Base-by-base conservation (phyloP, 345 rosid genomes). In the Salix caprea region DNA sequence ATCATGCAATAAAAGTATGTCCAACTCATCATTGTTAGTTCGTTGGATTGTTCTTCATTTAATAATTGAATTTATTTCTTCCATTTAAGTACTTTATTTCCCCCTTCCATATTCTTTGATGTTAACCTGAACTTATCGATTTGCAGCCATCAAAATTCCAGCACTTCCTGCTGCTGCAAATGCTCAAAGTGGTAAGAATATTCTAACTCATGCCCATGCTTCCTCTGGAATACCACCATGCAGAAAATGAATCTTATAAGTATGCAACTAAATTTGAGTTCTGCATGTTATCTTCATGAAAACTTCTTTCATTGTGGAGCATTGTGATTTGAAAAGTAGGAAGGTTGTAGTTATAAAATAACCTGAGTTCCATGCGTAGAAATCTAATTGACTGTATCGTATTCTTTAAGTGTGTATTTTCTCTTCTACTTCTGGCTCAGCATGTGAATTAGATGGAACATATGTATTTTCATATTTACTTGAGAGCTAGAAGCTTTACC, bases 121-220 rank as follows among this genome's bases (percentile, higher is more conserved):
- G 58, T 23, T 74, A 52, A 50, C 34, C 14, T 78, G 62, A 24
- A 62, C n/a, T 68, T 40, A 26, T 50, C 62, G 52, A 11, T 67
- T 70, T 83, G 84, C 90, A 93, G 99, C 92, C 77, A 78, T 91
- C 78, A 89, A 85, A 85, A 90, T 96, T 70, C 98, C 99, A 0
- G 99, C 98, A 48, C 95, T 93, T 79, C 99, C 98, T 0, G 98
- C 99, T 26, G 98, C 92, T 21, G 92, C 98, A 72, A 91, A 94
- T 76, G 85, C 86, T 60, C 92, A 91, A 88, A 87, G 75, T 30
- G 75, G 99, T 96, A 81, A 85, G 91, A 30, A 69, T 56, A 36
- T 42, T 42, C 15, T 61, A 44, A 23, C 58, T 76, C 74, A 7
- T 39, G 12, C 36, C 24, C 13, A 3, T 64, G 14, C 32, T 72